Evolutionary conservation across 2,329 filamentous ascomycete species (phyloP), one percentile per base, ranked within the genome.

Genomic region (Alternaria panax): DNA sequence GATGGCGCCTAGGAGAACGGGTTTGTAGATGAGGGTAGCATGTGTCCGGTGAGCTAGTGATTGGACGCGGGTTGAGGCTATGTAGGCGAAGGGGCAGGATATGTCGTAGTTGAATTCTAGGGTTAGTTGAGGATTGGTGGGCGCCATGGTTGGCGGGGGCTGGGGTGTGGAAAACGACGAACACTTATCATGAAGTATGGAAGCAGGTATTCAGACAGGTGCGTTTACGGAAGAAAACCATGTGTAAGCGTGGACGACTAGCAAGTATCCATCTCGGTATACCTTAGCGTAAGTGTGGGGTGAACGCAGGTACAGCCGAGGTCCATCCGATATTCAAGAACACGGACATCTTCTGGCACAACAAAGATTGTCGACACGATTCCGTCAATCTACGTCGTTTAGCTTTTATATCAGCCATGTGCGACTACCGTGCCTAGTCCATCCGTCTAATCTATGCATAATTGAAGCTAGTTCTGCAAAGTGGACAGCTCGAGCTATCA

Each of bases 381-480:
- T 22, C 12, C 9, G 20, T 14, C 14, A 12, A 12, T 18, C n/a
- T 25, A 11, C 20, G 24, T 11, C 16, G 11, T 38, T 2, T 36
- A 48, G 6, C 24, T 7, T 12, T 16, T 38, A 16, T 5, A 14
- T 22, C 30, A 30, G 34, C 32, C 20, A 9, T 25, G 2, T 5
- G 1, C 6, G 16, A 8, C 32, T 25, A 30, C 6, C 27, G 0
- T 16, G 14, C 3, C 14, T 28, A 8, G 20, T 45, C 22, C 7
- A 16, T 18, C 7, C 18, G 11, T 28, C 18, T 24, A 25, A 7
- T 20, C 52, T 70, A 77, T 9, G 82, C 83, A 78, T 87, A 88
- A 65, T 86, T 86, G 76, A 97, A 97, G 22, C 91, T 89, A 76
- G 96, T 97, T 70, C 95, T 86, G 80, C 95, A 99, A 65, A 99